phyloP scores from a whole-genome alignment of 345 rosid species.

The Salix dunnii region DNA sequence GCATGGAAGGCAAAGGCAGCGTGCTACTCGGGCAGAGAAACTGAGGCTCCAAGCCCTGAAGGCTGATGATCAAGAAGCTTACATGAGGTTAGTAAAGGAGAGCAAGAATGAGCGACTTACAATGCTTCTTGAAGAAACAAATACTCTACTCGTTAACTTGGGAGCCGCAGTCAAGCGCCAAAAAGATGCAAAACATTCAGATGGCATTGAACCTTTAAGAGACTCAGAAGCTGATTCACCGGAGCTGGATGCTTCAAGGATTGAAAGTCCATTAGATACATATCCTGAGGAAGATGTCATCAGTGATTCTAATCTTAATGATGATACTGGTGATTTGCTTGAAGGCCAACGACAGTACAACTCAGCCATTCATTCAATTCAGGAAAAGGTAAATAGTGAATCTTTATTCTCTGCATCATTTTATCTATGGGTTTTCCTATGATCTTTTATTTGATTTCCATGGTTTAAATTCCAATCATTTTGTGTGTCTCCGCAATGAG shows the following conservation, averaged over 20 bases:
- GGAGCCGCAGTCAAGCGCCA: conserved; percentile 99
- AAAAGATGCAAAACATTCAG: conserved; percentile 71
- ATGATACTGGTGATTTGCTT: conserved; percentile 75
- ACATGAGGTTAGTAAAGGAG: conserved; percentile 94
- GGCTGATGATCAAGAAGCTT: conserved; percentile 97
- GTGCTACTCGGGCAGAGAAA: conserved; percentile 96
- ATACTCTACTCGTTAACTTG: conserved; percentile 85
- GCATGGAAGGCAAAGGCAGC: conserved; percentile 99
- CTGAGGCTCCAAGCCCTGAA: conserved; percentile 92
- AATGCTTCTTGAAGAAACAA: conserved; percentile 88
- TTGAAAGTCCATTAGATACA: conserved; percentile 62
- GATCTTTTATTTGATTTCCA: not conserved
- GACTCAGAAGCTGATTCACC: conserved; percentile 65
- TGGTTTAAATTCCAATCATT: not conserved
- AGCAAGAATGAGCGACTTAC: conserved; percentile 95
- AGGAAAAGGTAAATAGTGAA: conserved; percentile 68
- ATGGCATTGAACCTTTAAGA: conserved; percentile 61
- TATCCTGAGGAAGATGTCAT: conserved; percentile 62
- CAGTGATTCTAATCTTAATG: conserved; percentile 73
- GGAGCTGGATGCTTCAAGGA: conserved; percentile 66
- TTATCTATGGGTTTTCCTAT: not conserved
- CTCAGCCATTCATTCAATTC: conserved; percentile 90
- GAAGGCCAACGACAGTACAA: conserved; percentile 98
- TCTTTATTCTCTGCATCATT: conserved; percentile 5
- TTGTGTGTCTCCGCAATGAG: not conserved